Base-by-base conservation (phyloP, 805 yeast species). In the Isabelozyma pseudorhagii region DNA sequence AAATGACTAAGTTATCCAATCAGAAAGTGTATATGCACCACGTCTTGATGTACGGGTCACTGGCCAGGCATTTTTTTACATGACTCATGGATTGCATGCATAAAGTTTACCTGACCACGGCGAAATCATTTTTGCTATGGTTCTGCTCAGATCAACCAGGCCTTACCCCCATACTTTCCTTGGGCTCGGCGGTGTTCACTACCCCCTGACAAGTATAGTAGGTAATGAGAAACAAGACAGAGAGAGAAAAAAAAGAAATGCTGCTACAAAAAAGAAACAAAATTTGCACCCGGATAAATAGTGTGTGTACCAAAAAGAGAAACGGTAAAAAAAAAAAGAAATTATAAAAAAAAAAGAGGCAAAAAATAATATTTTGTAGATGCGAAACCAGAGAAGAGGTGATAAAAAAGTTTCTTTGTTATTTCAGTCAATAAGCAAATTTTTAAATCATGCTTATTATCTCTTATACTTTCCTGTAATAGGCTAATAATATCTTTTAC, bases 301-400 rank as follows among this genome's bases (percentile, higher is more conserved):
- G 34, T 29, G 34, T 13, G n/a, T 13, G 36, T 3, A 31, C 36
- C 36, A 34, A 44, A 39, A 45, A 44, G 45, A 48, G 50, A 45
- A 40, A 42, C 42, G 44, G 39, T n/a, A 49, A 31, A 48, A 50
- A 44, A 45, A 44, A 46, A 46, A 46, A 50, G 45, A 49, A 42
- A 49, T 47, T 29, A 44, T 27, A 43, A 42, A 43, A 47, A 51
- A 43, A 31, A 45, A 45, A 49, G 46, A 36, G 38, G 45, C 48
- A 49, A 48, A 49, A 42, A 49, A 38, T 38, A 34, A 38, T 44
- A 29, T 31, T 44, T 44, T 39, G 18, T 44, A 31, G 31, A 29
- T 25, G 18, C 13, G 15, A 13, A 25, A 39, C 27, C 27, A 41
- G 45, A 10, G 47, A 27, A 25, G 42, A 44, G 40, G 39, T 28